These are phyloP conservation scores for Ophiostoma ulmi DNA, from an alignment of 2,329 filamentous ascomycete species.

Conservation along the genomic window DNA sequence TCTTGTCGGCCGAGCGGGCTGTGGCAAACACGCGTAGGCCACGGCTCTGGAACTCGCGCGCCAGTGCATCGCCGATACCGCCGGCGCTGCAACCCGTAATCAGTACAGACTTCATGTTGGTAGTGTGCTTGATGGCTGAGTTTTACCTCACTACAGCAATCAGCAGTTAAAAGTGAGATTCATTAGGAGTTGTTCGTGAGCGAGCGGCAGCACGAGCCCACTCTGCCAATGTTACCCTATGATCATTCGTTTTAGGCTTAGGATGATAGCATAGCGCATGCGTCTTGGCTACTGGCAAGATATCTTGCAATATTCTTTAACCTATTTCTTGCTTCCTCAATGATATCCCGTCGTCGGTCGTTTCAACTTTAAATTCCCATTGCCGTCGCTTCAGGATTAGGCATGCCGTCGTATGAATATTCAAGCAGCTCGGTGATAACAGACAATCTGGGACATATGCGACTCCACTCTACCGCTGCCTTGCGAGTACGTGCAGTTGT, in stretches of 20 bases:
- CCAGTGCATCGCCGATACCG: conserved; percentile 34
- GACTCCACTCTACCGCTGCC: background rate
- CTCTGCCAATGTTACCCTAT: background rate
- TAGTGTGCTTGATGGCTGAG: background rate
- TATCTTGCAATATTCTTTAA: too few species aligned
- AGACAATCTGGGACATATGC: background rate
- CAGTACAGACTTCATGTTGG: conserved; percentile 29
- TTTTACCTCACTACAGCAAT: too few species aligned
- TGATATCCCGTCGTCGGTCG: background rate
- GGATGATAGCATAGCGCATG: background rate
- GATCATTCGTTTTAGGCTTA: background rate
- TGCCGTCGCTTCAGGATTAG: background rate
- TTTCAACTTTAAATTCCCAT: background rate
- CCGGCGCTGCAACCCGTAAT: conserved; percentile 36
- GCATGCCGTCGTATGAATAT: background rate
- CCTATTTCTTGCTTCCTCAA: too few species aligned
- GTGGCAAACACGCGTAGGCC: conserved; percentile 34
- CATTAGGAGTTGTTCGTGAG: too few species aligned
- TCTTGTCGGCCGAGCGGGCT: conserved; percentile 30
- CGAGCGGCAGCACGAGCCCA: background rate
- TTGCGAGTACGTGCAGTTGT: background rate
- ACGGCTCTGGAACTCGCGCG: conserved; percentile 32
- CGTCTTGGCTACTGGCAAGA: background rate
- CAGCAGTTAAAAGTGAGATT: too few species aligned
- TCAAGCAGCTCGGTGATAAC: background rate